A percentile compares a stretch with the other conserved stretches of the same genome.
Evolutionary conservation across 495 filamentous ascomycete genomes (phyloP).

Genomic region (Aspergillus cristatus): DNA sequence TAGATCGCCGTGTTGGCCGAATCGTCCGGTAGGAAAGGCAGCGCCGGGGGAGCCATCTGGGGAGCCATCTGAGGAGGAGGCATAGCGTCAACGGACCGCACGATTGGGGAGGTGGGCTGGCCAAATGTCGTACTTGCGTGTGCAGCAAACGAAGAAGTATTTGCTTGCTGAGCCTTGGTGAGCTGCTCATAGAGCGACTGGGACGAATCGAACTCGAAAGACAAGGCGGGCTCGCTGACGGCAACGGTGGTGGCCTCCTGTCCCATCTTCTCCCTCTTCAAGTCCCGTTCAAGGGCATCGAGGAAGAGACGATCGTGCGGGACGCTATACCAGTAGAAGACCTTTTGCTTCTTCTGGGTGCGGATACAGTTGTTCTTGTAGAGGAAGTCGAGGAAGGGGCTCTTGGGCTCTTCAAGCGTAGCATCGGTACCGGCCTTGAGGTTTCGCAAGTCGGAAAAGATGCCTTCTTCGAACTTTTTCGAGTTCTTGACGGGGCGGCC

Average conservation of each 20-base stretch:
- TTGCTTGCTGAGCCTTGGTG: conserved; percentile 98
- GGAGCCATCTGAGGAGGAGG: conserved; percentile 70
- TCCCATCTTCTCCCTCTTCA: conserved; percentile 98
- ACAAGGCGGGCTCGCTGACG: conserved; percentile 90
- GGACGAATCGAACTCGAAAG: conserved; percentile 98
- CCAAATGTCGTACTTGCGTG: conserved; percentile 70
- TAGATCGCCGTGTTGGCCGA: conserved; percentile 67
- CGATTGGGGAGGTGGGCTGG: conserved; percentile 73
- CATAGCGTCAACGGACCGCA: conserved; percentile 85
- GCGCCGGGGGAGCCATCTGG: conserved; percentile 56
- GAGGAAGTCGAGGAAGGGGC: conserved; percentile 93
- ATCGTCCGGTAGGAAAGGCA: conserved; percentile 76
- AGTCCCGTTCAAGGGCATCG: conserved; percentile 90
- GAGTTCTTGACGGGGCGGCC: conserved; percentile 98
- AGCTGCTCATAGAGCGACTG: conserved; percentile 99
- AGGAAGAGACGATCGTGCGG: conserved; percentile 96
- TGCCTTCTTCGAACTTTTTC: conserved; percentile 99
- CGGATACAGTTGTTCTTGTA: conserved; percentile 99
- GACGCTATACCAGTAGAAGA: conserved; percentile 99
- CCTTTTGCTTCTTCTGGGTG: conserved; percentile 99
- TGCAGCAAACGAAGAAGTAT: conserved; percentile 88
- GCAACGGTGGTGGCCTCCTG: conserved; percentile 96
- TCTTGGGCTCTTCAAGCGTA: conserved; percentile 98
- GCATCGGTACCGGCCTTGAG: conserved; percentile 97
- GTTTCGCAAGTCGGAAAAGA: conserved; percentile 97